Evolutionary conservation across 352 stramenopile species (phyloP).

Genomic region (Pythium utonaiense): DNA sequence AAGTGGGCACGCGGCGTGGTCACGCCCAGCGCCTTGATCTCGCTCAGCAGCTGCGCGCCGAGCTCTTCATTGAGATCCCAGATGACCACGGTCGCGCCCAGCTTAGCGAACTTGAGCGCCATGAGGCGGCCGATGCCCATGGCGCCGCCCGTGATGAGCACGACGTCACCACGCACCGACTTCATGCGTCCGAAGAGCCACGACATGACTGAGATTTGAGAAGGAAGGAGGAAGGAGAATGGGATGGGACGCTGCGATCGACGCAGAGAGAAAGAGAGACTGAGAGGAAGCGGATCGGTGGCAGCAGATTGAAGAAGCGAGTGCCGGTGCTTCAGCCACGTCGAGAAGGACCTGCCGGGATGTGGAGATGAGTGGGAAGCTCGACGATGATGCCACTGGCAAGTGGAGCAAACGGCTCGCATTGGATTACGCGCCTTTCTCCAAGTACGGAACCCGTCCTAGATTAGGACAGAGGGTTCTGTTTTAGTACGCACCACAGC

Average conservation of each 20-base stretch:
- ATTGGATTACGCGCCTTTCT: background rate
- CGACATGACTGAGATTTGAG: slow-evolving; percentile 6
- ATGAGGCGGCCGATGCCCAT: slow-evolving; percentile 37
- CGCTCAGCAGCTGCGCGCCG: slow-evolving; percentile 26
- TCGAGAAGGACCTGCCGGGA: background rate
- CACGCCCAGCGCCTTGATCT: slow-evolving; percentile 29
- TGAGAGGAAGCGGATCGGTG: background rate
- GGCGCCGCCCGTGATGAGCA: slow-evolving; percentile 30
- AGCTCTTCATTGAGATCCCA: slow-evolving; percentile 36
- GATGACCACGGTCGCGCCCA: slow-evolving; percentile 36
- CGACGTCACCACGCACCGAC: slow-evolving; percentile 23
- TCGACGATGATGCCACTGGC: slow-evolving; percentile 1
- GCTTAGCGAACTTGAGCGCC: slow-evolving; percentile 33
- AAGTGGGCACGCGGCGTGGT: slow-evolving; percentile 17
- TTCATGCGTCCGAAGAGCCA: slow-evolving; percentile 18
- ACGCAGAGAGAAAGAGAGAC: too few species aligned
- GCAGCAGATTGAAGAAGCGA: too few species aligned
- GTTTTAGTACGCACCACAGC: too few species aligned
- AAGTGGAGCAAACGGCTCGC: background rate
- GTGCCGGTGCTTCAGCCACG: background rate
- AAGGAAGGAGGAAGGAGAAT: background rate
- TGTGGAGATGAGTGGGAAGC: background rate
- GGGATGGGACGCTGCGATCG: too few species aligned
- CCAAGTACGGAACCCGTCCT: too few species aligned
- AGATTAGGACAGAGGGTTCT: background rate